Conservation (phyloP, 2,329 filamentous ascomycete species). For the Fusarium annulatum region DNA sequence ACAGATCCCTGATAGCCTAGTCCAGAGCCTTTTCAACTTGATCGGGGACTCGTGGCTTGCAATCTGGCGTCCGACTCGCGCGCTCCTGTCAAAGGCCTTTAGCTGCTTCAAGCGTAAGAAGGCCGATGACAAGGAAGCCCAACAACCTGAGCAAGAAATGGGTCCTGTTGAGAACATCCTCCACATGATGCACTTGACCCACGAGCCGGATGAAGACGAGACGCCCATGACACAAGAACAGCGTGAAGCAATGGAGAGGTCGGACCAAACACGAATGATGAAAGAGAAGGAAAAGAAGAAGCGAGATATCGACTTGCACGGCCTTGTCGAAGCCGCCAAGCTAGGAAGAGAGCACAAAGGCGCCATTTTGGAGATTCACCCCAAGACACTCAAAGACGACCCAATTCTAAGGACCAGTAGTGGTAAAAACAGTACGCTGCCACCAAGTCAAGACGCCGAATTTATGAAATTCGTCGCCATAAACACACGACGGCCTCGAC, state of each 20-base stretch:
- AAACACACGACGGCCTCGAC: conserved; percentile 15
- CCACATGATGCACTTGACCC: conserved; percentile 34
- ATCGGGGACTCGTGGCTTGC: conserved; percentile 1
- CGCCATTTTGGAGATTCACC: conserved; percentile 54
- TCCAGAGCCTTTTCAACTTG: conserved; percentile 44
- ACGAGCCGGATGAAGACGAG: conserved; percentile 28
- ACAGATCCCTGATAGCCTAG: conserved; percentile 53
- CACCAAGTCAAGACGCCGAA: conserved; percentile 54
- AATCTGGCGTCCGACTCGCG: conserved; percentile 25
- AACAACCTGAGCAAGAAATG: conserved; percentile 38
- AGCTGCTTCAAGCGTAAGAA: conserved; percentile 43
- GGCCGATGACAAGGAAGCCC: conserved; percentile 23
- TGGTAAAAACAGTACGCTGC: conserved; percentile 42
- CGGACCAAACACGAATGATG: conserved; percentile 24
- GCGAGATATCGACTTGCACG: conserved; percentile 46
- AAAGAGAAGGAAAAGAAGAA: conserved; percentile 34
- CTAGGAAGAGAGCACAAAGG: conserved; percentile 39
- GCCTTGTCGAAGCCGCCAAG: conserved; percentile 49
- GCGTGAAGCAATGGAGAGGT: conserved; percentile 37
- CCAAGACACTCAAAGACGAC: conserved; percentile 54
- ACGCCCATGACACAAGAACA: conserved; percentile 41
- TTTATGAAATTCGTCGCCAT: conserved; percentile 47
- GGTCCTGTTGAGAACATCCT: conserved; percentile 41
- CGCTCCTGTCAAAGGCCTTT: conserved; percentile 18
- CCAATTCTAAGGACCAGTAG: conserved; percentile 49